Evolutionary conservation across 2,329 filamentous ascomycete species (phyloP).

Genomic region (Raffaelea arxii): DNA sequence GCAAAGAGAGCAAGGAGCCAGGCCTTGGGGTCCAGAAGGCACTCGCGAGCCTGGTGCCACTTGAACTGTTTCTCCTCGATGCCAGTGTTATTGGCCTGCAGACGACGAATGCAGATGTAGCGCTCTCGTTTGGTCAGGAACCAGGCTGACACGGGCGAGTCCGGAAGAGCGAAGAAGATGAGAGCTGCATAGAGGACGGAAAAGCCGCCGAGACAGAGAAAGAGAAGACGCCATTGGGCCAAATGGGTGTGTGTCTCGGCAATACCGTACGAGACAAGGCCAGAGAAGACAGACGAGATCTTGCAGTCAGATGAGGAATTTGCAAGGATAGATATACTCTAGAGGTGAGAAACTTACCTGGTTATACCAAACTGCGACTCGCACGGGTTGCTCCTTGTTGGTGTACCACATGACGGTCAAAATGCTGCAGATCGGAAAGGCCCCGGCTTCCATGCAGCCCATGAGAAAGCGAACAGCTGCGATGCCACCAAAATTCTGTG

Average conservation of each 20-base stretch:
- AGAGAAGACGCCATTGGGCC: constrained; percentile 28
- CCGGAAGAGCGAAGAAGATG: constrained; percentile 18
- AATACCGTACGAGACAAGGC: constrained; percentile 27
- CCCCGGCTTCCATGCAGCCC: constrained; percentile 51
- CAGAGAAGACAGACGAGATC: constrained; percentile 17
- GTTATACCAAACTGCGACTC: constrained; percentile 46
- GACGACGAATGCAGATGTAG: constrained; percentile 17
- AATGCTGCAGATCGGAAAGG: constrained; percentile 50
- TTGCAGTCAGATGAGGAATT: not conserved
- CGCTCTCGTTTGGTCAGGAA: constrained; percentile 26
- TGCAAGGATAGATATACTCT: not conserved
- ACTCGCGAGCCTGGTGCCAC: constrained; percentile 35
- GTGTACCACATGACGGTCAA: constrained; percentile 52
- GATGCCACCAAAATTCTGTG: constrained; percentile 41
- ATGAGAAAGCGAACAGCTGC: constrained; percentile 21
- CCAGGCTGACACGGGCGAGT: constrained; percentile 36
- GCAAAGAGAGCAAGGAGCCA: constrained; percentile 14
- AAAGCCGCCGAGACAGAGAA: constrained; percentile 20
- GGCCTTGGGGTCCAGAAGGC: constrained; percentile 32
- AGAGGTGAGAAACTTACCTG: not conserved
- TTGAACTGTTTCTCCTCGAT: constrained; percentile 34
- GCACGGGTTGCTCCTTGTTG: constrained; percentile 42
- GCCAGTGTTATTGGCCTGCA: constrained; percentile 7
- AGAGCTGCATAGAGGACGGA: constrained; percentile 17
- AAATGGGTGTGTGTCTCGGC: constrained; percentile 9